phyloP scores from a whole-genome alignment of 1,284 basidiomycete species.

The Melanopsichium pennsylvanicum region DNA sequence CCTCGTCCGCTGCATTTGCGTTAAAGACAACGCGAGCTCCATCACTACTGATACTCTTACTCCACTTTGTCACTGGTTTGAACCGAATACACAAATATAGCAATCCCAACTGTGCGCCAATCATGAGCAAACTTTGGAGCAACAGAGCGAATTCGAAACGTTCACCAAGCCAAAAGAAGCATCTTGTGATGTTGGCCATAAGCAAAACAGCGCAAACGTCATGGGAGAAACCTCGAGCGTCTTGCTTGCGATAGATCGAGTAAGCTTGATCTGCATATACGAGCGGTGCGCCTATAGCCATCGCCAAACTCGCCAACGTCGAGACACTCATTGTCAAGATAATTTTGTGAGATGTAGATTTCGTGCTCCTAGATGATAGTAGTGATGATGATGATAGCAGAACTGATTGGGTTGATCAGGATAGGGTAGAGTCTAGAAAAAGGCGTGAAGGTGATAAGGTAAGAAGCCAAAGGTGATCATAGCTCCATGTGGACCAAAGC shows the following conservation, averaged over 20 bases:
- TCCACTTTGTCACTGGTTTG: slow-evolving; percentile 50
- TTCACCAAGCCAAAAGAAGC: slow-evolving; percentile 78
- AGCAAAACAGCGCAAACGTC: slow-evolving; percentile 58
- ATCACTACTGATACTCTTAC: slow-evolving; percentile 35
- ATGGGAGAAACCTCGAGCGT: slow-evolving; percentile 80
- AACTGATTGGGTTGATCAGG: too few species aligned
- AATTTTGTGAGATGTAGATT: too few species aligned
- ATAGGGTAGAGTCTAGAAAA: too few species aligned
- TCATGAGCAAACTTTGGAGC: slow-evolving; percentile 65
- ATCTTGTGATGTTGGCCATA: slow-evolving; percentile 56
- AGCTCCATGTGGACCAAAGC: too few species aligned
- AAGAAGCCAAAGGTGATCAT: too few species aligned
- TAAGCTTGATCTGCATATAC: slow-evolving; percentile 60
- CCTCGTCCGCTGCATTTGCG: slow-evolving; percentile 3
- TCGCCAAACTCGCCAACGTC: slow-evolving; percentile 31
- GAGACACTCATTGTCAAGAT: slow-evolving; percentile 30
- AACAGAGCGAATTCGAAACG: slow-evolving; percentile 77
- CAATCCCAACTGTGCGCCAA: slow-evolving; percentile 68
- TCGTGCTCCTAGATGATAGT: background rate
- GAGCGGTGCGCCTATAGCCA: slow-evolving; percentile 57
- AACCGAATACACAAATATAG: slow-evolving; percentile 69
- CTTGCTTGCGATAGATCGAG: slow-evolving; percentile 64
- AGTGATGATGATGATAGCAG: background rate
- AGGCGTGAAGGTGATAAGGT: too few species aligned
- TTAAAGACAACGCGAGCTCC: slow-evolving; percentile 37